Conservation (phyloP, 805 yeast species). For the Wickerhamiella alocasiicola region DNA sequence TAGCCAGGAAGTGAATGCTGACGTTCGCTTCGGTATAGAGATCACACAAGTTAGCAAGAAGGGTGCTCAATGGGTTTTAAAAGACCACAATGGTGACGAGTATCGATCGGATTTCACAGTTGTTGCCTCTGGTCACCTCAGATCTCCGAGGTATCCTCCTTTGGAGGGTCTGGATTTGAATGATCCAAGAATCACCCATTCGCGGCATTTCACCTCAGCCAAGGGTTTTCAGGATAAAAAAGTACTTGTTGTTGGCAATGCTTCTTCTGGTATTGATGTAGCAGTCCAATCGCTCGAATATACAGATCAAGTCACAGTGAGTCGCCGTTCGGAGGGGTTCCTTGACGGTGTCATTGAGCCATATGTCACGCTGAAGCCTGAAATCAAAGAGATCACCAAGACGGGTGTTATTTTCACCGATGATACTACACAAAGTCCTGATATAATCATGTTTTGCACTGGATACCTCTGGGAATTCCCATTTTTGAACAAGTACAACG, state of each 20-base stretch:
- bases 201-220: constrained; percentile 42
- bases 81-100: constrained; percentile 21
- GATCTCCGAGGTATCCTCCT: constrained; percentile 48
- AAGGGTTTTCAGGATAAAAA: constrained; percentile 33
- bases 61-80: constrained; percentile 34
- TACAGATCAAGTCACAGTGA: constrained; percentile 35
- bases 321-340: constrained; percentile 34
- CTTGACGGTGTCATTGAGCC: constrained; percentile 30
- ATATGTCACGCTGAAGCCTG: constrained; percentile 30
- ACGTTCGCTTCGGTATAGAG: constrained; percentile 36
- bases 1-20: constrained; percentile 30
- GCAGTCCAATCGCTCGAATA: constrained; percentile 44
- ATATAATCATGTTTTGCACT: constrained; percentile 54
- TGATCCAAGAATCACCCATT: constrained; percentile 37
- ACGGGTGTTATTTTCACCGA: constrained; percentile 35
- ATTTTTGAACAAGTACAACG: constrained; percentile 33
- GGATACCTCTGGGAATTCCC: constrained; percentile 63
- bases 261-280: constrained; percentile 67
- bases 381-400: constrained; percentile 29
- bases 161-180: constrained; percentile 42
- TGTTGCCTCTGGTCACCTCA: constrained; percentile 52
- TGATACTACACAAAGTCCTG: constrained; percentile 39
- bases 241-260: constrained; percentile 60
- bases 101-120: constrained; percentile 45
- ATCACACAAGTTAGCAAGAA: constrained; percentile 34